Percentiles rank a stretch among this genome's conserved stretches.
phyloP scores from a whole-genome alignment of 352 stramenopile genomes.

The Globisporangium abappressorium region DNA sequence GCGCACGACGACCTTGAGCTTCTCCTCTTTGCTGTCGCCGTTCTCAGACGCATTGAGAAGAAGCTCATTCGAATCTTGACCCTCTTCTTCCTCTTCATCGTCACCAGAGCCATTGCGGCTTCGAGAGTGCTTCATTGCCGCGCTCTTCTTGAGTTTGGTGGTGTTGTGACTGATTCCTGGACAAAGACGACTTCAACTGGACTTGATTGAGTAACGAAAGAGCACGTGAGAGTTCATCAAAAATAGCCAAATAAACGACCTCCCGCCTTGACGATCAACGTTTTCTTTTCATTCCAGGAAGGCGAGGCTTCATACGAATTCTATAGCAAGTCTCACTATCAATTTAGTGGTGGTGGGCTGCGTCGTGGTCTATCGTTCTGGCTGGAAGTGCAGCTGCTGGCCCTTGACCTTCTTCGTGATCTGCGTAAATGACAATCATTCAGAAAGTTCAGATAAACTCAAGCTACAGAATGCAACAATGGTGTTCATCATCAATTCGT shows the following conservation, averaged over 20 bases:
- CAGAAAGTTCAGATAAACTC: background rate
- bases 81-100: background rate
- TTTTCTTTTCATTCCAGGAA: background rate
- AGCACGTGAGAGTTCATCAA: background rate
- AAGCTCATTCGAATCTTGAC: background rate
- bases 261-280: background rate
- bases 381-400: constrained; percentile 30
- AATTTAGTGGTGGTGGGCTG: background rate
- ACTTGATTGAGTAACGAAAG: background rate
- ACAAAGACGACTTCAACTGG: background rate
- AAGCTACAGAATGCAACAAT: background rate
- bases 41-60: background rate
- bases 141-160: too few species aligned
- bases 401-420: constrained; percentile 40
- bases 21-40: constrained; percentile 34
- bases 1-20: constrained; percentile 62
- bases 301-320: background rate
- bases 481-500: constrained; percentile 6
- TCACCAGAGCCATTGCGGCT: background rate
- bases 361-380: constrained; percentile 19
- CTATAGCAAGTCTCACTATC: background rate
- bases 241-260: background rate
- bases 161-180: too few species aligned
- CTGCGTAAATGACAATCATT: constrained; percentile 2
- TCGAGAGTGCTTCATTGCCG: constrained; percentile 10